A percentile compares a stretch with the other conserved stretches of the same genome.
phyloP scores from a whole-genome alignment of 2,329 filamentous ascomycete genomes.

The Exutisphaerella laricina region DNA sequence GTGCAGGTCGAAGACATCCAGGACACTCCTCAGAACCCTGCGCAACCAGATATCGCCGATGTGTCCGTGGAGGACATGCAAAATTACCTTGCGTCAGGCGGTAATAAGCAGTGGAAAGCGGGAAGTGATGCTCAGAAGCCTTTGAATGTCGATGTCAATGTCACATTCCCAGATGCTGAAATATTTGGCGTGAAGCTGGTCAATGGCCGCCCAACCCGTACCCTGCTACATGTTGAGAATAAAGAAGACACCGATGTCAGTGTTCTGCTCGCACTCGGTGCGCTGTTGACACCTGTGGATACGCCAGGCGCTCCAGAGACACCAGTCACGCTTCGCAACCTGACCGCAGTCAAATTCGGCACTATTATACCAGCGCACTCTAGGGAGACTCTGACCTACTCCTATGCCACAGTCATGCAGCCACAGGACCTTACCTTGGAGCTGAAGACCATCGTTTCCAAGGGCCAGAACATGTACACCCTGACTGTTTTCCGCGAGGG shows the following conservation, averaged over 20 bases:
- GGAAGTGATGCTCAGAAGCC: slow-evolving; percentile 43
- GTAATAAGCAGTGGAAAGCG: slow-evolving; percentile 14
- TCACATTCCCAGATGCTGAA: slow-evolving; percentile 61
- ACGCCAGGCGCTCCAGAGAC: slow-evolving; percentile 47
- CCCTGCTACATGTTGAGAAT: slow-evolving; percentile 78
- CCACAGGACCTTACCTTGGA: slow-evolving; percentile 81
- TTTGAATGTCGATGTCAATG: slow-evolving; percentile 52
- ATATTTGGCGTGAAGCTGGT: slow-evolving; percentile 93
- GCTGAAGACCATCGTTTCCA: slow-evolving; percentile 67
- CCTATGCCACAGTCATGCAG: slow-evolving; percentile 84
- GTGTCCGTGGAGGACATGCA: slow-evolving; percentile 18
- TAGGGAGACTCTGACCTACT: slow-evolving; percentile 71
- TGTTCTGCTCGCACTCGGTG: slow-evolving; percentile 70
- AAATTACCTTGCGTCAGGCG: slow-evolving; percentile 13
- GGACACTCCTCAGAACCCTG: slow-evolving; percentile 7
- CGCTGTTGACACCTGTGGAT: slow-evolving; percentile 56
- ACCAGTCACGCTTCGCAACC: slow-evolving; percentile 67
- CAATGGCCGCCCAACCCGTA: slow-evolving; percentile 81
- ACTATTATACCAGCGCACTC: slow-evolving; percentile 69
- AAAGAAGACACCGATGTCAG: slow-evolving; percentile 69
- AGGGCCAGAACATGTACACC: slow-evolving; percentile 67
- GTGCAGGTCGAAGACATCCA: slow-evolving; percentile 21
- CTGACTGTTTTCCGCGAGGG: slow-evolving; percentile 74
- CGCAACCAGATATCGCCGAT: slow-evolving; percentile 13
- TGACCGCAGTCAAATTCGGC: slow-evolving; percentile 71